phyloP scores from a whole-genome alignment of 2,329 filamentous ascomycete species.

The Raffaelea ambrosiae region DNA sequence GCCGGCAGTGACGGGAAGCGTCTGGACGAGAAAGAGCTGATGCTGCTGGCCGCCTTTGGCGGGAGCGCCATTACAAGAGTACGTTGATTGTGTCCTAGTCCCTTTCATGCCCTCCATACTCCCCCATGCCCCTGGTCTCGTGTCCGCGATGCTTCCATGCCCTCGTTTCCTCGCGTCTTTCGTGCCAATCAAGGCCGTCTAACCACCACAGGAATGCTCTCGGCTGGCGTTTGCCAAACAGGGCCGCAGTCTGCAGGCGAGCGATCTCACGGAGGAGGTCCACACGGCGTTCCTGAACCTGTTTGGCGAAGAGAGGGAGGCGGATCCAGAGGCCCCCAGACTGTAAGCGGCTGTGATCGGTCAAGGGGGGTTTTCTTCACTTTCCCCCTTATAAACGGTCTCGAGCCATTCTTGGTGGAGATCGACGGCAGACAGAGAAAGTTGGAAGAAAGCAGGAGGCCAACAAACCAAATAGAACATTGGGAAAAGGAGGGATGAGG shows the following conservation, averaged over 20 bases:
- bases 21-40: slow-evolving; percentile 37
- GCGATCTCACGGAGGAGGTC: slow-evolving; percentile 86
- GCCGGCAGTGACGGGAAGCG: too few relatives aligned
- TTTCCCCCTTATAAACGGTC: too few relatives aligned
- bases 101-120: too few relatives aligned
- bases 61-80: slow-evolving; percentile 81
- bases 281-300: slow-evolving; percentile 71
- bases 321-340: slow-evolving; percentile 11
- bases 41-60: slow-evolving; percentile 76
- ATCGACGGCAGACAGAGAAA: too few relatives aligned
- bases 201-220: slow-evolving; percentile 63
- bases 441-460: background rate
- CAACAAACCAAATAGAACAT: background rate
- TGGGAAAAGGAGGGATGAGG: too few relatives aligned
- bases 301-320: slow-evolving; percentile 60
- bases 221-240: slow-evolving; percentile 77
- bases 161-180: too few relatives aligned
- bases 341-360: too few relatives aligned
- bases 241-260: slow-evolving; percentile 83
- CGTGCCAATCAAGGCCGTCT: too few relatives aligned
- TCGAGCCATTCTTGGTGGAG: too few relatives aligned
- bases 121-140: too few relatives aligned
- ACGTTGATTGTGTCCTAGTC: slow-evolving; percentile 27
- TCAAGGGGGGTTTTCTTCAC: slow-evolving; percentile 9
- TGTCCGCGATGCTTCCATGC: too few relatives aligned